Base-by-base conservation (phyloP, 345 rosid species). In the Salix viminalis region DNA sequence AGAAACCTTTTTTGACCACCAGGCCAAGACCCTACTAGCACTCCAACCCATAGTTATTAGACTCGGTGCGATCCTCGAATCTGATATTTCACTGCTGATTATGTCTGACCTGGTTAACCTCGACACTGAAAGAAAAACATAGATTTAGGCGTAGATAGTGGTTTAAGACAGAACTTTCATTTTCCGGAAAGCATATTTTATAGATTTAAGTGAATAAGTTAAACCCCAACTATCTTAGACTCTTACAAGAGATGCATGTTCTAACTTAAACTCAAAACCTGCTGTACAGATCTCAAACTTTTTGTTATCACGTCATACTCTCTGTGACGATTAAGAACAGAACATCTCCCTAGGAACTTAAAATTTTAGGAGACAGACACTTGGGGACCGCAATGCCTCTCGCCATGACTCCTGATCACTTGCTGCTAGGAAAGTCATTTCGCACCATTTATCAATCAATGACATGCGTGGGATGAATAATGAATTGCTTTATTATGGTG, bases 171-270 rank as follows among this genome's bases (percentile, higher is more conserved):
- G 4, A 30, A 30, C 32, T 30, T 30, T 30, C 32, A 30, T 1
- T 30, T 30, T 3, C 3, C 3, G 32, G 32, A 30, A 30, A 30
- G 0, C 3, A 30, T 0, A 30, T 30, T 30, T 30, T 30, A 0
- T 3, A 30, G 32, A 0, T 0, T 0, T 30, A 30, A 30, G 0
- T 30, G 32, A 30, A 4, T 0, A 30, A 30, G 4, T 30, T 30
- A 30, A 30, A 3, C 4, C 0, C 4, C 0, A 4, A 30, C 0
- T 30, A 0, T 30, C 4, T 30, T 0, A 30, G 4, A 0, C 0
- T 30, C 4, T 30, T 30, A 30, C 0, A 30, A 30, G 4, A 30
- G 0, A 30, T 30, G 0, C 32, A 30, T 30, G 32, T 0, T 30
- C 32, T 30, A 2, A 30, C 30, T 30, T 30, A 2, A 30, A 30